Evolutionary conservation across 768 basidiomycete genomes (phyloP), one percentile per base, ranked within the genome.

Genomic region (Dioszegia crocea): DNA sequence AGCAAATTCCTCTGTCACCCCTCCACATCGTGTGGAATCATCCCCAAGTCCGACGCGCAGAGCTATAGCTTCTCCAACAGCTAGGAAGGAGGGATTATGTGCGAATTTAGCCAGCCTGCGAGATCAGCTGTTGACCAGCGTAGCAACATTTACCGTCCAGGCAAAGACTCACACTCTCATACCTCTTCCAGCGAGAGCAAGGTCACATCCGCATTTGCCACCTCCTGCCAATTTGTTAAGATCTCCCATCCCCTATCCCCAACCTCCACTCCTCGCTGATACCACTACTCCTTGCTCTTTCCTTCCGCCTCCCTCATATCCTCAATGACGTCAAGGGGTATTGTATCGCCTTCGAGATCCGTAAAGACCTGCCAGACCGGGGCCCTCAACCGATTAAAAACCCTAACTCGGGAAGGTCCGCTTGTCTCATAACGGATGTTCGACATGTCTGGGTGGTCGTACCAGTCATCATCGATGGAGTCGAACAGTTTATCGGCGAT

Each of bases 191-290:
- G 8, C 33, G 14, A 33, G 14, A 14, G 33, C 6, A 6, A 14
- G 33, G 6, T 33, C 33, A 33, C 33, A 6, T 6, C 33, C 33
- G 6, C 33, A 14, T 33, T 14, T 14, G 33, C 33, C 6, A 33
- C 30, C n/a, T 33, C 33, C 51, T 33, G 4, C 55, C 55, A 56
- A 21, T 56, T 47, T 19, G 24, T 4, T 21, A 50, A 27, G 14
- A 58, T 33, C 47, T 50, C 17, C 56, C 56, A 58, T 1, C n/a
- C 56, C 46, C 8, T 29, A 12, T 48, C 45, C 33, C 56, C 33
- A 29, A 49, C 56, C 26, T 49, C 39, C 6, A 58, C 17, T 12
- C 53, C 53, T 12, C 53, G 14, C 4, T 40, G 19, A 9, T n/a
- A 4, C 39, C 53, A 55, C 19, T 27, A 6, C 26, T 27, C 45